Percentiles rank a stretch among this genome's conserved stretches.
phyloP scores from a whole-genome alignment of 2,329 filamentous ascomycete genomes.

The Phialemonium atrogriseum region DNA sequence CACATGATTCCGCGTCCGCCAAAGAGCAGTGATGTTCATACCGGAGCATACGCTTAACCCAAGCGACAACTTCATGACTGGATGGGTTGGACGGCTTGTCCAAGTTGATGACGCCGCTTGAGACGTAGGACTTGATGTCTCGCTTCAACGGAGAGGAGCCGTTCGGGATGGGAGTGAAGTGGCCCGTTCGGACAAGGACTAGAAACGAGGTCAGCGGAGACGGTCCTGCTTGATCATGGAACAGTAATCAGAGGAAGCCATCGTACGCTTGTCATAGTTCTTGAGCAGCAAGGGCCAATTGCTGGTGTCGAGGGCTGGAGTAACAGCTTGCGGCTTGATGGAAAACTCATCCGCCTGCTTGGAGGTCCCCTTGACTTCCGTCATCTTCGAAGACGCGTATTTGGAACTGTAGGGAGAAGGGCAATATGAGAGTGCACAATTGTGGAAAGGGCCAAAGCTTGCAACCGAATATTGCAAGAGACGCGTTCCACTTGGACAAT shows the following conservation, averaged over 20 bases:
- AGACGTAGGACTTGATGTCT: slow-evolving; percentile 95
- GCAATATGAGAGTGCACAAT: no score
- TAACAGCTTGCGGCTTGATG: slow-evolving; percentile 85
- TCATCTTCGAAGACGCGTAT: no score
- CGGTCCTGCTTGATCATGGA: slow-evolving; percentile 1
- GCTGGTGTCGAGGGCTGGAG: slow-evolving; percentile 74
- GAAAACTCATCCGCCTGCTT: slow-evolving; percentile 68
- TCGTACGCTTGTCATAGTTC: slow-evolving; percentile 87
- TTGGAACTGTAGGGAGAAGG: no score
- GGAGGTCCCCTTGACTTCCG: no score
- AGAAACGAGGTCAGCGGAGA: slow-evolving; percentile 2
- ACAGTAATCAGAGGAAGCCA: slow-evolving; percentile 8
- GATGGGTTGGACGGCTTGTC: slow-evolving; percentile 97
- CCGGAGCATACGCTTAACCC: slow-evolving; percentile 96
- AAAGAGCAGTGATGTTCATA: slow-evolving; percentile 29
- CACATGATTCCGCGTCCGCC: slow-evolving; percentile 1
- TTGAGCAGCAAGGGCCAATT: slow-evolving; percentile 90
- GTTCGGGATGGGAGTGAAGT: slow-evolving; percentile 94
- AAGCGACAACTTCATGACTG: slow-evolving; percentile 97
- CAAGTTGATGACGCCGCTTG: slow-evolving; percentile 96
- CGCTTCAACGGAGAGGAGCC: slow-evolving; percentile 87
- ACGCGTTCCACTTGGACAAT: no score
- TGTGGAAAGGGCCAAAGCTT: no score
- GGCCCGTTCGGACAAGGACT: slow-evolving; percentile 89
- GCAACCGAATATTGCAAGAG: no score